Conservation (phyloP, 805 yeast genomes). For the Gaillardinia entomophila region DNA sequence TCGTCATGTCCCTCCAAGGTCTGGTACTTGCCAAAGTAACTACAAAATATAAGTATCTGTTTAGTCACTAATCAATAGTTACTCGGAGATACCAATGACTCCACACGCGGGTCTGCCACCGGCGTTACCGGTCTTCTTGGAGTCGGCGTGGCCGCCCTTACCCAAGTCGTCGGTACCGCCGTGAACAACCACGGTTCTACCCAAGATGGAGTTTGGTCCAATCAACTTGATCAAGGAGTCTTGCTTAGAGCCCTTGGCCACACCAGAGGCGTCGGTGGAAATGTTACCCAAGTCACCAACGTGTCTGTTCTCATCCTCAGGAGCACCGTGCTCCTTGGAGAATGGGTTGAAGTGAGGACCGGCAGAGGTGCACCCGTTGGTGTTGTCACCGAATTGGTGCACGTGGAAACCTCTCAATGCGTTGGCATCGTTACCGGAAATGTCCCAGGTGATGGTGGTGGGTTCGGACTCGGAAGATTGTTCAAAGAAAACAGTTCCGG, state of each 20-base stretch:
- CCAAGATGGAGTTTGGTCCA: slow-evolving; percentile 84
- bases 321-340: slow-evolving; percentile 86
- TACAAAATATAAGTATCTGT: no score
- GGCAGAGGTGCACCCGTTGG: slow-evolving; percentile 98
- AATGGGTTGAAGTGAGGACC: slow-evolving; percentile 97
- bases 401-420: slow-evolving; percentile 96
- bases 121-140: slow-evolving; percentile 94
- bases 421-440: slow-evolving; percentile 81
- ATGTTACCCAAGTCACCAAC: slow-evolving; percentile 97
- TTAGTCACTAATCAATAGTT: slow-evolving; percentile 5
- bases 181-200: slow-evolving; percentile 94
- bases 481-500: slow-evolving; percentile 84
- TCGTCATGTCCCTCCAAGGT: slow-evolving; percentile 4
- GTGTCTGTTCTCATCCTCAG: slow-evolving; percentile 75
- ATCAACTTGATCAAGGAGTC: slow-evolving; percentile 74
- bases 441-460: slow-evolving; percentile 83
- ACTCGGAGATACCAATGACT: slow-evolving; percentile 74
- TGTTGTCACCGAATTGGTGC: slow-evolving; percentile 97
- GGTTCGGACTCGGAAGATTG: slow-evolving; percentile 76
- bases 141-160: slow-evolving; percentile 87
- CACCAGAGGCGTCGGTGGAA: slow-evolving; percentile 78
- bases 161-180: slow-evolving; percentile 92
- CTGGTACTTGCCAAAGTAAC: slow-evolving; percentile 5
- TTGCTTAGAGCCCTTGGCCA: slow-evolving; percentile 83
- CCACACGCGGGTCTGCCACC: slow-evolving; percentile 99